Conservation (phyloP, 2,329 filamentous ascomycete genomes). For the Fusarium miscanthi region DNA sequence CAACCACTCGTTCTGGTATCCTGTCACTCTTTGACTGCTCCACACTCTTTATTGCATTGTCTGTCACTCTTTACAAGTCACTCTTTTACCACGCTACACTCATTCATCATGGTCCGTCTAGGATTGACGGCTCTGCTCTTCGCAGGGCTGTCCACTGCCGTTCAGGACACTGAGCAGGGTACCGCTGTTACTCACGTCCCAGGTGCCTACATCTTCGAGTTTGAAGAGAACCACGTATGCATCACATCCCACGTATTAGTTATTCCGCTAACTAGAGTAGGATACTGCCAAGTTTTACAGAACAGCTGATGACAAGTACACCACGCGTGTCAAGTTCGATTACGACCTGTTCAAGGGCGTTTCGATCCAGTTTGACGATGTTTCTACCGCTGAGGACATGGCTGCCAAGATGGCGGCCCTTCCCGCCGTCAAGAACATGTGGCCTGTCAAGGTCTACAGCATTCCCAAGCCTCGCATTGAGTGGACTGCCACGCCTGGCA, state of each 20-base stretch:
- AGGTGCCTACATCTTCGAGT: constrained; percentile 65
- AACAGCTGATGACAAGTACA: constrained; percentile 11
- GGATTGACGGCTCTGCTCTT: constrained; percentile 27
- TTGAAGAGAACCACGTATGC: constrained; percentile 60
- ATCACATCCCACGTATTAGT: not conserved
- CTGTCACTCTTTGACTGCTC: not conserved
- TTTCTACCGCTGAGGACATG: constrained; percentile 55
- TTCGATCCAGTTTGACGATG: constrained; percentile 63
- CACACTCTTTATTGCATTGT: not conserved
- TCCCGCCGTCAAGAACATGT: constrained; percentile 60
- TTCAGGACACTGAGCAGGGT: constrained; percentile 12
- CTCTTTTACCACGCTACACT: constrained; percentile 6
- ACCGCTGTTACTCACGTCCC: constrained; percentile 39
- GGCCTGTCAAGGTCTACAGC: constrained; percentile 59
- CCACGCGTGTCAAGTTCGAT: constrained; percentile 58
- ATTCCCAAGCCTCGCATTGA: constrained; percentile 55
- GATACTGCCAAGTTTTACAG: constrained; percentile 48
- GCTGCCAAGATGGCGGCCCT: constrained; percentile 56
- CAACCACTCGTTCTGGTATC: constrained; percentile 2
- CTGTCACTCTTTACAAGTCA: constrained; percentile 5
- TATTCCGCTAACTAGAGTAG: constrained; percentile 41
- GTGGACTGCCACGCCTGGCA: constrained; percentile 46
- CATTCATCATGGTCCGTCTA: constrained; percentile 22
- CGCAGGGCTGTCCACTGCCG: constrained; percentile 26
- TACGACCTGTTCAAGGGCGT: constrained; percentile 66